These are phyloP conservation scores for Pezicula neosporulosa DNA, from an alignment of 2,329 filamentous ascomycete species.

Conservation along the genomic window DNA sequence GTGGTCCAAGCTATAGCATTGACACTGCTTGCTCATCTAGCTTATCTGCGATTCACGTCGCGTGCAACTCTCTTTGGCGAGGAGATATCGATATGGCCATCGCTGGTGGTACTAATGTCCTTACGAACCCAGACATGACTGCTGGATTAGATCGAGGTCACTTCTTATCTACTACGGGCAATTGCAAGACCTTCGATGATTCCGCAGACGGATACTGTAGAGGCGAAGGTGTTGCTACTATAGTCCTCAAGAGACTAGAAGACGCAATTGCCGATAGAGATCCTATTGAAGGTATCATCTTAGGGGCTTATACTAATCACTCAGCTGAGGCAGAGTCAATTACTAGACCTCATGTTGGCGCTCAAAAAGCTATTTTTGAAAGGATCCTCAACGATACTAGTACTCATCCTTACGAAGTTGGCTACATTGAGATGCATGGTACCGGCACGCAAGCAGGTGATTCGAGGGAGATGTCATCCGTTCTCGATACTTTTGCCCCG, in stretches of 20 bases:
- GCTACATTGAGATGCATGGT: slow-evolving; percentile 87
- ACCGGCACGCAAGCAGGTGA: slow-evolving; percentile 87
- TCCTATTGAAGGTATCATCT: slow-evolving; percentile 50
- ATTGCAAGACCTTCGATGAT: slow-evolving; percentile 46
- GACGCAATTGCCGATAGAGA: slow-evolving; percentile 49
- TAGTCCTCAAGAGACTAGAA: slow-evolving; percentile 47
- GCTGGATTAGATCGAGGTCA: slow-evolving; percentile 41
- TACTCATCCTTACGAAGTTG: slow-evolving; percentile 62
- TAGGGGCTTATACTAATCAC: slow-evolving; percentile 75
- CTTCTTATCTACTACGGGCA: slow-evolving; percentile 33
- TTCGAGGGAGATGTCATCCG: slow-evolving; percentile 62
- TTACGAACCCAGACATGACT: slow-evolving; percentile 14
- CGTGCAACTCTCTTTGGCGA: slow-evolving; percentile 29
- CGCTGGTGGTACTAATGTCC: slow-evolving; percentile 14
- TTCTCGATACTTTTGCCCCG: too few relatives aligned
- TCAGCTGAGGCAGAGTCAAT: slow-evolving; percentile 79
- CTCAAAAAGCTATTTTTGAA: slow-evolving; percentile 71
- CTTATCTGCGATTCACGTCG: slow-evolving; percentile 50
- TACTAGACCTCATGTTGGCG: slow-evolving; percentile 75
- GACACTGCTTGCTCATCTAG: slow-evolving; percentile 53
- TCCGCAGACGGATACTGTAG: slow-evolving; percentile 52
- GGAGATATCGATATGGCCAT: slow-evolving; percentile 12
- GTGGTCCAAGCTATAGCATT: slow-evolving; percentile 5
- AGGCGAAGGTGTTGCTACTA: slow-evolving; percentile 43
- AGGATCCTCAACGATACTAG: slow-evolving; percentile 69